Evolutionary conservation across 148 eudicot species (phyloP), one percentile per base, ranked within the genome.

Genomic region (Heliosperma pusillum): DNA sequence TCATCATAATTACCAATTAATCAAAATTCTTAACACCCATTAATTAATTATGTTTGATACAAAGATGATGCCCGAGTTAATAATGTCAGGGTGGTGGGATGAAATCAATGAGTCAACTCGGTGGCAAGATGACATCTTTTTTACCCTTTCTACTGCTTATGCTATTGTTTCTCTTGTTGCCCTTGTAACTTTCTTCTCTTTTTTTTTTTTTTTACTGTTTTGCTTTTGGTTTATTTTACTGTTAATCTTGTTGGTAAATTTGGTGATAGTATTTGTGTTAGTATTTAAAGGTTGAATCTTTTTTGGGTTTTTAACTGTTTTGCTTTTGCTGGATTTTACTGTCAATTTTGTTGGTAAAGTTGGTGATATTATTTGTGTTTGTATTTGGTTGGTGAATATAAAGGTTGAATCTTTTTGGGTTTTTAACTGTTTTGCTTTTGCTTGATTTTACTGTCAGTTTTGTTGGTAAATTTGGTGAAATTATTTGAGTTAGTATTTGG

Each of bases 101-200:
- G 72, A 80, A 63, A 69, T 89, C 52, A 77, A 89, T 53, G 87
- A 82, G 81, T 87, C 88, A 40, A 76, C 79, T 70, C 78, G 77
- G 66, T 87, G 89, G 90, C 89, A 87, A 74, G 81, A 85, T 68
- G 86, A 60, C 66, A 84, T 89, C 75, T 89, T 89, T 78, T 84
- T 79, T 70, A 59, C 88, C 36, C 87, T 89, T 33, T 89, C 80
- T 83, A 90, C 86, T 64, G 83, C 78, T 24, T 89, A 89, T 76
- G 88, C 89, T 16, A 76, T 87, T 52, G 87, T 89, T 77, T 84
- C 93, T 63, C 61, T 80, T 64, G 80, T 87, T 81, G 90, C 92
- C 77, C 83, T 89, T 79, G 92, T 89, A 81, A 63, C 0, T 69
- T 65, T 25, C 22, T 45, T 57, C 42, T 29, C 60, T 77, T 36